Evolutionary conservation across 176 grass and related monocot species (phyloP).

Genomic region (Rhynchospora breviuscula): DNA sequence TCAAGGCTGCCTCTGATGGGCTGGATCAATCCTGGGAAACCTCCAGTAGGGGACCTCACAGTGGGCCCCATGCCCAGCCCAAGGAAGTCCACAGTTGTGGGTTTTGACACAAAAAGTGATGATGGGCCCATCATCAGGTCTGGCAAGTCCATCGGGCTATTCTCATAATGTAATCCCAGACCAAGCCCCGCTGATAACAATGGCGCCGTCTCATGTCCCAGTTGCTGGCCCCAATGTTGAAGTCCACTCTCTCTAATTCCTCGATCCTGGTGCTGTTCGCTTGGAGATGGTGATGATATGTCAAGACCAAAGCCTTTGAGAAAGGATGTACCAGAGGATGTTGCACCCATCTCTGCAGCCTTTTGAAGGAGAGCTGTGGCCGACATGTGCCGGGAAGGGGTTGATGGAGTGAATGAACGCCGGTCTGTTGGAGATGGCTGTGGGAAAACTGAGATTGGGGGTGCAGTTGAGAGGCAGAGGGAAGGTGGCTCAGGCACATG

Average conservation of each 20-base stretch:
- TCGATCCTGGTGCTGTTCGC: slow-evolving; percentile 36
- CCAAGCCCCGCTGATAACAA: slow-evolving; percentile 76
- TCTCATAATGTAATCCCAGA: slow-evolving; percentile 56
- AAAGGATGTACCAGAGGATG: slow-evolving; percentile 61
- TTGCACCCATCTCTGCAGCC: slow-evolving; percentile 82
- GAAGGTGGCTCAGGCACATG: slow-evolving; percentile 37
- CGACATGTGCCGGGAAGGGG: slow-evolving; percentile 74
- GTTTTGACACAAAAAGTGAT: slow-evolving; percentile 54
- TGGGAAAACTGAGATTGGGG: slow-evolving; percentile 39
- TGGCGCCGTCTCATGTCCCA: slow-evolving; percentile 33
- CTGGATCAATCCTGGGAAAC: slow-evolving; percentile 46
- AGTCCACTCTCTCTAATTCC: slow-evolving; percentile 28
- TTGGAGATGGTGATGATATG: slow-evolving; percentile 36
- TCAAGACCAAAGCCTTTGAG: slow-evolving; percentile 69
- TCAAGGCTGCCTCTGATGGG: slow-evolving; percentile 49
- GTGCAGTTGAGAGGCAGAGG: slow-evolving; percentile 57
- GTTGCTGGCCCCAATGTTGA: slow-evolving; percentile 46
- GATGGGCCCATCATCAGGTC: slow-evolving; percentile 78
- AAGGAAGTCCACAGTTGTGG: slow-evolving; percentile 78
- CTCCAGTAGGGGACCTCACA: slow-evolving; percentile 32
- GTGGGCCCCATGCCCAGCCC: slow-evolving; percentile 67
- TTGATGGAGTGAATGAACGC: slow-evolving; percentile 39
- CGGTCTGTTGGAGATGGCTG: slow-evolving; percentile 31
- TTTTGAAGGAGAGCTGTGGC: slow-evolving; percentile 92
- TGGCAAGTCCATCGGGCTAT: slow-evolving; percentile 33